Evolutionary conservation across 2,329 filamentous ascomycete species (phyloP), one percentile per base, ranked within the genome.

Genomic region (Chrysoporthe cubensis): DNA sequence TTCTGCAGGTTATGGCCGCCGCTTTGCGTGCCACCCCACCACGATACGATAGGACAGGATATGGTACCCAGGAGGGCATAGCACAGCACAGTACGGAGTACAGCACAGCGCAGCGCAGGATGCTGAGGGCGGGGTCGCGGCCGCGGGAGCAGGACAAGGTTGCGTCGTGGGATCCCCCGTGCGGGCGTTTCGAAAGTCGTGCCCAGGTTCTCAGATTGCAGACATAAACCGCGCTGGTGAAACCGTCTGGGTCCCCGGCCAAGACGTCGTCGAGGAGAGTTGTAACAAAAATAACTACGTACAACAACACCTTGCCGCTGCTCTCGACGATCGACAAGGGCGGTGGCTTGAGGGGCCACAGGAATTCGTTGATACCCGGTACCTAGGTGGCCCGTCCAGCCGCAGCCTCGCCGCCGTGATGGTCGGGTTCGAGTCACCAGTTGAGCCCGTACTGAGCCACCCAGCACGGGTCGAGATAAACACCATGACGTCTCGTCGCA

Each of bases 41-140:
- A 59, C 57, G 8, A 43, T 26, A 26, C 26, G 26, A 26, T 26
- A 26, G 26, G 26, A 26, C 26, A 26, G 26, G 18, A 5, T n/a
- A 21, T 21, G 50, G n/a, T 26, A n/a, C n/a, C 26, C 13, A 26
- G 26, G 26, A 26, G 26, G 26, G 26, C 26, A 26, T 26, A 26
- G 26, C 26, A 26, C 26, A 26, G 26, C 26, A 26, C 26, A 26
- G 26, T 26, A 26, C 26, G 26, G 26, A 26, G 26, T 26, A 26
- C 26, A 26, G 26, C 26, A 2, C 26, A 26, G 26, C 26, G 26
- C 2, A 13, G 5, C 8, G 54, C 54, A 26, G 54, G 54, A 6
- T 26, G 40, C 26, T 46, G 21, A 21, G 44, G 57, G 57, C 34
- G 57, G 57, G 57, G 37, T 61, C 13, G 59, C 32, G 43, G 59